phyloP scores from a whole-genome alignment of 306 rosid species.

The Comarum palustre region DNA sequence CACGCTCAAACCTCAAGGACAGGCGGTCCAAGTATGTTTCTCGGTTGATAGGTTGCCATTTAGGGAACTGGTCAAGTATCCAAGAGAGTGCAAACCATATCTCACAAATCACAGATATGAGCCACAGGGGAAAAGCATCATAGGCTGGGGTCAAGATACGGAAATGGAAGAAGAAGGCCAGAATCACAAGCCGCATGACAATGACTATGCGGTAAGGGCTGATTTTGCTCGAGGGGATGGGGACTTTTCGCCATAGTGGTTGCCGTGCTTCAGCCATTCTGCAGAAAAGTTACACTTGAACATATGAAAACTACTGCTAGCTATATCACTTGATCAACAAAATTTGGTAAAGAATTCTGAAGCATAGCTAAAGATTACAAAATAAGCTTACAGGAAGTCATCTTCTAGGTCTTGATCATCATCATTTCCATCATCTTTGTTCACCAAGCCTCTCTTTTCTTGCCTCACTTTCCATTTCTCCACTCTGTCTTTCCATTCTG shows the following conservation, averaged over 20 bases:
- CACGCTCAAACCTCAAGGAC: slow-evolving; percentile 67
- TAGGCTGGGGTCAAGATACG: slow-evolving; percentile 72
- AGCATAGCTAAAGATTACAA: background rate
- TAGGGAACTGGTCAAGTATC: slow-evolving; percentile 87
- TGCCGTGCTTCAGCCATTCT: slow-evolving; percentile 83
- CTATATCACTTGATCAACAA: background rate
- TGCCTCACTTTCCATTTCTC: slow-evolving; percentile 98
- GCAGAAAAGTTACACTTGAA: slow-evolving; percentile 10
- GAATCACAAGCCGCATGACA: slow-evolving; percentile 56
- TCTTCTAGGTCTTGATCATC: slow-evolving; percentile 67
- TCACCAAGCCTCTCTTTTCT: slow-evolving; percentile 61
- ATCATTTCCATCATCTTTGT: slow-evolving; percentile 52
- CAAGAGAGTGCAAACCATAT: slow-evolving; percentile 86
- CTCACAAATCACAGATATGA: slow-evolving; percentile 81
- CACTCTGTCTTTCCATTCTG: slow-evolving; percentile 71
- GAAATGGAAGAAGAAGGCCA: slow-evolving; percentile 73
- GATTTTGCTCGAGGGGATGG: slow-evolving; percentile 69
- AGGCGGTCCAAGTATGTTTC: slow-evolving; percentile 82
- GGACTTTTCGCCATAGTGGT: slow-evolving; percentile 77
- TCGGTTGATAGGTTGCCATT: slow-evolving; percentile 82
- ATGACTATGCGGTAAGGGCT: slow-evolving; percentile 95
- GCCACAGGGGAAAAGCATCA: slow-evolving; percentile 79
- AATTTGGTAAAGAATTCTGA: background rate
- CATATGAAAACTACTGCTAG: background rate
- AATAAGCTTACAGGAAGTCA: slow-evolving; percentile 52